Evolutionary conservation across 495 filamentous ascomycete genomes (phyloP).

Genomic region (Aspergillus egyptiacus): DNA sequence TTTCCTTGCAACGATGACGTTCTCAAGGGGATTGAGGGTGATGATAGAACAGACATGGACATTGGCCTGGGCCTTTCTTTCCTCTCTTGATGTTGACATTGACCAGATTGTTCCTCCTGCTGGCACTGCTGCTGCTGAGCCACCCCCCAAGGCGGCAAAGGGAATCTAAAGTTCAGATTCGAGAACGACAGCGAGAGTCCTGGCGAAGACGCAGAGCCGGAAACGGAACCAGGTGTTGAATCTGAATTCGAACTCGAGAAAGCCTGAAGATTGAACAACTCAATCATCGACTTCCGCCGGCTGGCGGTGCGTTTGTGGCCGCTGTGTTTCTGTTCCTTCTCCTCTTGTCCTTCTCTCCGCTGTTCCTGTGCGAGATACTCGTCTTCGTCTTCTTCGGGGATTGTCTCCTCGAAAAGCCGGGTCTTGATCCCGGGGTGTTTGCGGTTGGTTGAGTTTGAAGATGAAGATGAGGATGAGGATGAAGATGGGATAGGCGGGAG

Average conservation of each 20-base stretch:
- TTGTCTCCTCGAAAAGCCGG: conserved; percentile 18
- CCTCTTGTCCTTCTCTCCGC: not conserved
- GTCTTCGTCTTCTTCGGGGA: conserved; percentile 15
- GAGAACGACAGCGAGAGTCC: conserved; percentile 1
- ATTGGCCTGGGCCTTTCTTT: not conserved
- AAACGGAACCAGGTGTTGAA: not conserved
- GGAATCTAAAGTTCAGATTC: conserved; percentile 4
- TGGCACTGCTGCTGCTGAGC: not conserved
- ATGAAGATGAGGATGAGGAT: not conserved
- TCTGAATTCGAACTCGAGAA: not conserved
- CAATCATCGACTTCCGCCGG: conserved; percentile 22
- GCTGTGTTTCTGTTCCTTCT: not conserved
- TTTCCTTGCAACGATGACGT: no score
- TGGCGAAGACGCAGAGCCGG: not conserved
- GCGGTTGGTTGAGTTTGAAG: not conserved
- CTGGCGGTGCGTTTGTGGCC: conserved; percentile 9
- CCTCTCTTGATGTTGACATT: not conserved
- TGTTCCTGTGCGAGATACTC: not conserved
- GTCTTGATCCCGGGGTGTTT: conserved; percentile 12
- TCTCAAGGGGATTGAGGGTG: not conserved
- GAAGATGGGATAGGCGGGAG: not conserved
- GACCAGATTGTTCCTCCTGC: not conserved
- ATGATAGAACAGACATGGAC: not conserved
- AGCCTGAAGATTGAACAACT: conserved; percentile 17
- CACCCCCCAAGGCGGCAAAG: not conserved